Evolutionary conservation across 257 asterid genomes (phyloP).

Genomic region (Solanum arcanum): DNA sequence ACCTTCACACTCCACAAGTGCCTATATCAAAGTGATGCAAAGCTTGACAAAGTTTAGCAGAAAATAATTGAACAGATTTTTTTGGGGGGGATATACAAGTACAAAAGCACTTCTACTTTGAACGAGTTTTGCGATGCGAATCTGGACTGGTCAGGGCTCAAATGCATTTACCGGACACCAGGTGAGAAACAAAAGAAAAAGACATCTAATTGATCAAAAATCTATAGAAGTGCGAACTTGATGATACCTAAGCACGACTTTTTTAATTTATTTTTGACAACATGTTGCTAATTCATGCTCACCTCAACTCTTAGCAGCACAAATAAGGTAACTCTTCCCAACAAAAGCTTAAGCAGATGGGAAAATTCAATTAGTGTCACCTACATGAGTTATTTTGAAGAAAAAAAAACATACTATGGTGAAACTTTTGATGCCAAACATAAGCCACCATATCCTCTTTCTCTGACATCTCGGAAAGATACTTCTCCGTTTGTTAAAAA

Average conservation of each 20-base stretch:
- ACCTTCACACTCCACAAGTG: constrained; percentile 92
- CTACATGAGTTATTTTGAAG: not conserved
- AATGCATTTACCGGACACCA: not conserved
- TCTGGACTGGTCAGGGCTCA: not conserved
- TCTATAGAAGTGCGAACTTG: not conserved
- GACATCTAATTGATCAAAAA: not conserved
- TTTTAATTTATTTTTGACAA: not conserved
- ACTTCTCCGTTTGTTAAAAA: not conserved
- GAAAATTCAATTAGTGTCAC: not conserved
- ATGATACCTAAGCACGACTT: not conserved
- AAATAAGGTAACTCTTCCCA: not conserved
- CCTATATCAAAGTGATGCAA: constrained; percentile 22
- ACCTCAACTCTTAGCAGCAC: not conserved
- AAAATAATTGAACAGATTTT: not conserved
- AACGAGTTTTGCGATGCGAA: not conserved
- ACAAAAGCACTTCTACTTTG: not conserved
- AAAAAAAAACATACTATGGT: not conserved
- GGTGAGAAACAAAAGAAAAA: not conserved
- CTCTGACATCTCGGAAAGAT: not conserved
- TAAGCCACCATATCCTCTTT: not conserved
- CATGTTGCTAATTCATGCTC: not conserved
- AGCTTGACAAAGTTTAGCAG: not conserved
- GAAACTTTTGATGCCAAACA: not conserved
- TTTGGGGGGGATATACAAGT: not conserved
- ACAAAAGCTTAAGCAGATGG: not conserved